Evolutionary conservation across 2,329 filamentous ascomycete genomes (phyloP).

Genomic region (Hypoxylon sp.): DNA sequence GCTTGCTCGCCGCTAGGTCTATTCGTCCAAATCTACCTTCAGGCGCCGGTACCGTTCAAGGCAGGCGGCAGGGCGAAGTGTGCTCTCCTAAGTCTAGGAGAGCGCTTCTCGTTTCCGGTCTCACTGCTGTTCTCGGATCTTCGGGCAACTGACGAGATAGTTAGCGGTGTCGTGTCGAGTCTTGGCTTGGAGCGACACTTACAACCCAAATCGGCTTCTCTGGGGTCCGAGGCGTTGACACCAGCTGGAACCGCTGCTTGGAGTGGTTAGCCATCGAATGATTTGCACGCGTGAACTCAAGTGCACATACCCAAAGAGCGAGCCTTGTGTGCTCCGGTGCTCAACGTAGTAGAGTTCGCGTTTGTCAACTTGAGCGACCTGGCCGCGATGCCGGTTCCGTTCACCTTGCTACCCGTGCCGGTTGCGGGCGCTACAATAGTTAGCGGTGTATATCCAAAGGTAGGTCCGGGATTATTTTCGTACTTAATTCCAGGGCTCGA

Average conservation of each 20-base stretch:
- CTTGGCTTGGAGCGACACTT: not conserved
- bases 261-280: not conserved
- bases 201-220: slow-evolving; percentile 9
- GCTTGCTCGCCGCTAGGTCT: not conserved
- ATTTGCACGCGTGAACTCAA: not conserved
- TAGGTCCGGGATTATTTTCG: not conserved
- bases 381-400: slow-evolving; percentile 23
- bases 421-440: slow-evolving; percentile 5
- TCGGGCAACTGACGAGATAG: slow-evolving; percentile 1
- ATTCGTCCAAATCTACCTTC: not conserved
- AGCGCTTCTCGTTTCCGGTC: slow-evolving; percentile 16
- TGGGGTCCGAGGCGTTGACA: slow-evolving; percentile 15
- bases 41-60: slow-evolving; percentile 25
- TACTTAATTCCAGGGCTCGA: slow-evolving; percentile 30
- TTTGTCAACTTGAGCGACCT: slow-evolving; percentile 19
- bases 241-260: slow-evolving; percentile 6
- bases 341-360: not conserved
- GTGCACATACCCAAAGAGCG: slow-evolving; percentile 10
- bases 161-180: not conserved
- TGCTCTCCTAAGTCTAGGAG: slow-evolving; percentile 6
- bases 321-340: slow-evolving; percentile 5
- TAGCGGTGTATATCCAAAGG: not conserved
- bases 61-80: not conserved
- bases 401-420: slow-evolving; percentile 5
- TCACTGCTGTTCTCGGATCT: slow-evolving; percentile 18